Conservation (phyloP, 2,329 filamentous ascomycete species). For the Alternaria viburni region DNA sequence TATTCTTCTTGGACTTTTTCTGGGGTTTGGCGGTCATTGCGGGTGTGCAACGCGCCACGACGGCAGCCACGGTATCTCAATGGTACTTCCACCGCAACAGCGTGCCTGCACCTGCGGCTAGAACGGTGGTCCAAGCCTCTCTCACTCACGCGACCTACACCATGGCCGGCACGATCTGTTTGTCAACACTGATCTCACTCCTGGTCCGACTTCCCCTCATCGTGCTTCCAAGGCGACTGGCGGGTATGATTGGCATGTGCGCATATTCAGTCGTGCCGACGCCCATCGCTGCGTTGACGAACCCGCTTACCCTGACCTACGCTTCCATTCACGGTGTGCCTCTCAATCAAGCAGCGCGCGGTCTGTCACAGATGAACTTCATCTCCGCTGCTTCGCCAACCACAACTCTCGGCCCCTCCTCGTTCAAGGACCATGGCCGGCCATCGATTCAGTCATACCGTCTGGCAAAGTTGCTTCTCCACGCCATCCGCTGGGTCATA, state of each 20-base stretch:
- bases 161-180: slow-evolving; percentile 89
- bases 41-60: slow-evolving; percentile 87
- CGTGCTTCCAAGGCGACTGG: slow-evolving; percentile 76
- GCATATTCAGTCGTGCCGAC: slow-evolving; percentile 84
- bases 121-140: slow-evolving; percentile 82
- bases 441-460: slow-evolving; percentile 80
- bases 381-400: slow-evolving; percentile 75
- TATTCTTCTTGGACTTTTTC: slow-evolving; percentile 91
- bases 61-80: slow-evolving; percentile 93
- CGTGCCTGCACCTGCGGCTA: slow-evolving; percentile 76
- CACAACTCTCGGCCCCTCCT: slow-evolving; percentile 62
- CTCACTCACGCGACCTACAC: slow-evolving; percentile 81
- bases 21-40: slow-evolving; percentile 91
- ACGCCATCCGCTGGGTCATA: slow-evolving; percentile 91
- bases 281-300: slow-evolving; percentile 83
- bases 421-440: slow-evolving; percentile 51
- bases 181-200: slow-evolving; percentile 82
- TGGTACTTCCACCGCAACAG: slow-evolving; percentile 98
- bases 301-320: slow-evolving; percentile 90
- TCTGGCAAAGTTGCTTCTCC: slow-evolving; percentile 87
- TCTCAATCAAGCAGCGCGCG: slow-evolving; percentile 76
- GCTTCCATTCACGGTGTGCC: slow-evolving; percentile 91
- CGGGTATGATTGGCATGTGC: slow-evolving; percentile 72
- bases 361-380: slow-evolving; percentile 81
- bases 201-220: slow-evolving; percentile 84